Conservation (phyloP, 2,329 filamentous ascomycete species). For the Calonectria pteridis region DNA sequence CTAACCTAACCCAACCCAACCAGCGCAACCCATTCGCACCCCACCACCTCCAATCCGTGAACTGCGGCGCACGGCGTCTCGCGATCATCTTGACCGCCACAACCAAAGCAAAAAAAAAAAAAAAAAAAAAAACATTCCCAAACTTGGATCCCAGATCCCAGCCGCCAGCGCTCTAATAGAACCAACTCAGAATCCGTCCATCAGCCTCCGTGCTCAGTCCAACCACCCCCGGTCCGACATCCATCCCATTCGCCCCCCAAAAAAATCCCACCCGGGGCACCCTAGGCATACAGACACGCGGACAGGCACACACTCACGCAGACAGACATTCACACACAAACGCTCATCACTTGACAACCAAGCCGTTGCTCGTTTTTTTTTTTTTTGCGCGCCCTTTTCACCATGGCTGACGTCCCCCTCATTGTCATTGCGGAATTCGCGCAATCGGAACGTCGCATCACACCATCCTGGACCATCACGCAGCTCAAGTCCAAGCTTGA, state of each 20-base stretch:
- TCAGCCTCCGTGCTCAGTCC: slow-evolving; percentile 27
- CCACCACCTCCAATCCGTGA: slow-evolving; percentile 19
- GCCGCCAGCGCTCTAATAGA: slow-evolving; percentile 8
- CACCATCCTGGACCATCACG: slow-evolving; percentile 89
- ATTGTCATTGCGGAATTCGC: slow-evolving; percentile 81
- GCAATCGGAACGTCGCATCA: slow-evolving; percentile 89
- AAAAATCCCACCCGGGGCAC: slow-evolving; percentile 2
- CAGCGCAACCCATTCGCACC: slow-evolving; percentile 8
- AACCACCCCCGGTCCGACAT: slow-evolving; percentile 27
- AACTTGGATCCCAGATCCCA: slow-evolving; percentile 15
- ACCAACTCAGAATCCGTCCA: slow-evolving; percentile 24
- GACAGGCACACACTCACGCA: slow-evolving; percentile 11
- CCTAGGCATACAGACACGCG: slow-evolving; percentile 14
- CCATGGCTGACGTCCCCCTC: slow-evolving; percentile 80
- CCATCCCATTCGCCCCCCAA: slow-evolving; percentile 9
- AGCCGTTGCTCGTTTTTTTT: neutral
- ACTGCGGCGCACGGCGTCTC: slow-evolving; percentile 40
- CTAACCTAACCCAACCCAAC: slow-evolving; percentile 14
- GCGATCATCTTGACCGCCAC: slow-evolving; percentile 42
- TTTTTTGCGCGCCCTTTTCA: neutral
- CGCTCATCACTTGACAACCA: slow-evolving; percentile 19
- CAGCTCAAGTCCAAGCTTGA: slow-evolving; percentile 91
- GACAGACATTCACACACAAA: slow-evolving; percentile 12
- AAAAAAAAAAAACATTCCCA: slow-evolving; percentile 5
- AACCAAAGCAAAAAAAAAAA: slow-evolving; percentile 17